Evolutionary conservation across 441 rosid species (phyloP).

Genomic region (Arabidopsis lyrata): DNA sequence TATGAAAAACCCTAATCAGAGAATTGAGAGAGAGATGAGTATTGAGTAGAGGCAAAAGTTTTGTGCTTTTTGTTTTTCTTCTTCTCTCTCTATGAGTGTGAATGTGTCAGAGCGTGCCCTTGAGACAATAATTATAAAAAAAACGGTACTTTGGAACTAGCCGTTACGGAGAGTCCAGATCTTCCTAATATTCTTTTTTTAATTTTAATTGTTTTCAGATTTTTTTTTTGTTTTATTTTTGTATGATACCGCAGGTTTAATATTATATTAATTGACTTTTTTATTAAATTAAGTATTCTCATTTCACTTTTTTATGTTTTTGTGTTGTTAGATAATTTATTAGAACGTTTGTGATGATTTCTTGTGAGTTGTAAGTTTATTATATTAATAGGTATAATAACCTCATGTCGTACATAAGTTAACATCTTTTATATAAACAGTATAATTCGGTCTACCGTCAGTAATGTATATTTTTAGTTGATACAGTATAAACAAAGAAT

Average conservation of each 20-base stretch:
- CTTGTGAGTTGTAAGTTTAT: too few species aligned
- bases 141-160: slow-evolving; percentile 45
- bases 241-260: not conserved
- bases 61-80: slow-evolving; percentile 1
- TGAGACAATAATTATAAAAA: slow-evolving; percentile 10
- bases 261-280: too few species aligned
- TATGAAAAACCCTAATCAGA: slow-evolving; percentile 30
- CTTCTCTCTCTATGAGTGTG: slow-evolving; percentile 25
- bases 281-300: too few species aligned
- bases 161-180: slow-evolving; percentile 46
- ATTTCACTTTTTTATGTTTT: too few species aligned
- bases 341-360: too few species aligned
- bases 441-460: too few species aligned
- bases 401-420: too few species aligned
- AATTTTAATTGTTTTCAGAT: slow-evolving; percentile 7
- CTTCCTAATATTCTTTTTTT: slow-evolving; percentile 30
- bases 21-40: slow-evolving; percentile 2
- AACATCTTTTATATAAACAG: too few species aligned
- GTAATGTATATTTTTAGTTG: too few species aligned
- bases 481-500: too few species aligned
- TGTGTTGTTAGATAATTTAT: too few species aligned
- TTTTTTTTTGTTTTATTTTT: not conserved
- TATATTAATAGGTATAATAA: too few species aligned
- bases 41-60: slow-evolving; percentile 21
- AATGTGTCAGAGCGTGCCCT: slow-evolving; percentile 40